Base-by-base conservation (phyloP, 441 rosid species). In the Populus trichocarpa region DNA sequence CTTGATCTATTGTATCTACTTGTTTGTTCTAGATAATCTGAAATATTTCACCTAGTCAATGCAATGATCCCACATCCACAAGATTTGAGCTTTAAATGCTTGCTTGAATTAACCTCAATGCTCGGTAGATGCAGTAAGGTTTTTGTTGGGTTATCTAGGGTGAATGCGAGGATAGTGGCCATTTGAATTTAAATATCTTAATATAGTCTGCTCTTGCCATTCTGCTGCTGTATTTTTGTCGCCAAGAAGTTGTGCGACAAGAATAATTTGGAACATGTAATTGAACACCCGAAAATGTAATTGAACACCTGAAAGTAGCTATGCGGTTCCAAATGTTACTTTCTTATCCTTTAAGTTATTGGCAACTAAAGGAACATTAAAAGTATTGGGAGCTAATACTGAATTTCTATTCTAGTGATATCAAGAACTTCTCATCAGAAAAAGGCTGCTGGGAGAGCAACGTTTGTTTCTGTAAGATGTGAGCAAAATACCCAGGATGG, bases 401-500 rank as follows among this genome's bases (percentile, higher is more conserved):
- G 73, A 28, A 46, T 76, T 75, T 75, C 13, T 16, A 36, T 76
- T 80, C 30, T 83, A 86, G 87, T 81, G 76, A 83, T 59, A 42
- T 75, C 82, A 79, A 86, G 85, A 82, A 61, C 79, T 77, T 81
- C 77, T 75, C 71, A 67, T 73, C 77, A 53, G 64, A 74, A 67
- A 64, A 91, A 78, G 76, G 77, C 81, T 67, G 79, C 81, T 20
- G 77, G 74, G 76, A 89, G 79, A 85, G 79, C 86, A 78, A 72
- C 83, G 78, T 32, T 88, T 1, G 67, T 92, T 79, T 82, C 93
- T 50, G 63, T 93, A 23, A 87, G 91, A 86, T 87, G 97, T 59
- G 96, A 90, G 87, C 97, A 90, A 85, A 82, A 86, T 74, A 74
- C 91, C 72, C 78, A 83, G 78, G 87, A 73, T 23, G 75, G 92